Base-by-base conservation (phyloP, 78 protist species). In the Isochrysis galbana region DNA sequence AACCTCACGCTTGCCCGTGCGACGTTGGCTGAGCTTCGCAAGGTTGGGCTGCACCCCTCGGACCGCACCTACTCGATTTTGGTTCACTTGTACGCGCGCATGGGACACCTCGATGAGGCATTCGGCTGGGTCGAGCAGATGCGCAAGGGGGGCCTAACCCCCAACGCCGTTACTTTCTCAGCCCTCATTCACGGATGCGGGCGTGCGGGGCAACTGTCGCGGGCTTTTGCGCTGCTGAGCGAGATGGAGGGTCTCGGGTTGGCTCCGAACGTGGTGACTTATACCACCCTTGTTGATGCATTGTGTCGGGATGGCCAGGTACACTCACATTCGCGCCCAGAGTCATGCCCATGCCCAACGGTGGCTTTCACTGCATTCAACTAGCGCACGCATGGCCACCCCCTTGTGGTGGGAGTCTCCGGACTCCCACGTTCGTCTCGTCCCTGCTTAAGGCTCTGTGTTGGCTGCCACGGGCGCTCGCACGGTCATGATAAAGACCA, bases 181-280 rank as follows among this genome's bases (percentile, higher is more conserved):
- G 11, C 90, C 1, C 90, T 87, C 29, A 54, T 87, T 48, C 11
- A 54, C 90, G 90, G 41, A 25, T 87, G 90, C 77, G 72, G 78
- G 78, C 44, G 48, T 38, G n/a, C 70, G 5, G 46, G 26, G 21
- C 34, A 54, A 38, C 46, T 87, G 39, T 17, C 22, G 46, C 90
- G 90, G 38, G 90, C 78, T 21, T 54, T 87, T 36, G 51, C 32
- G 23, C 4, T 55, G 22, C 61, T 87, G 26, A 48, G 0, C 78
- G 38, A 87, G 77, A 87, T 87, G 90, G n/a, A 47, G 70, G 32
- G 21, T 3, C n/a, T 0, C 21, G 89, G 89, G 70, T 19, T 46
- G 4, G 17, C 29, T 0, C 70, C 89, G 25, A 47, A 84, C 69
- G 61, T 84, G 45, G 26, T 84, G 29, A 84, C 89, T 36, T 82